Base-by-base conservation (phyloP, 805 yeast genomes). In the Dipodascus albidus region DNA sequence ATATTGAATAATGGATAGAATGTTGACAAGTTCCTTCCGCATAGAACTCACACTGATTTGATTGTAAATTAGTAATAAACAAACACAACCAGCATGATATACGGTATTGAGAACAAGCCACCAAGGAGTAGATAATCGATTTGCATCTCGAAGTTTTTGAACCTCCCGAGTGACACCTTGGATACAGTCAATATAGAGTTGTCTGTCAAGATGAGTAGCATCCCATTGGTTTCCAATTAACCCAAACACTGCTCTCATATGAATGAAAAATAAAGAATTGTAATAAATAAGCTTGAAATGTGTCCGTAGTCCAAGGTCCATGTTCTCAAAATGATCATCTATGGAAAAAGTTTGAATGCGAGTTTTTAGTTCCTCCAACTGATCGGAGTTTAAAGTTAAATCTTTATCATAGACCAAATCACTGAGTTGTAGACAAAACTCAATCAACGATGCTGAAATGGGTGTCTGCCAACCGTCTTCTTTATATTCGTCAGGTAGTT, bases 381-480 rank as follows among this genome's bases (percentile, higher is more conserved):
- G 53, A 58, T n/a, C 22, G 48, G 38, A 38, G 48, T 23, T 62
- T 55, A 42, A 51, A 44, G 23, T 58, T 57, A 27, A 54, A 51
- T 48, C 60, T 56, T 42, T 31, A 23, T 31, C 50, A 51, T 27
- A 54, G 52, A 23, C 57, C 60, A 20, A 52, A 50, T 14, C 54
- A 44, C 54, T 41, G 8, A n/a, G 44, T 1, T 55, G 63, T 48
- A 55, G 51, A 20, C 53, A 41, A 20, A 57, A 47, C 47, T 54
- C 27, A 22, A 58, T 67, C 70, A 47, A 61, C 42, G 47, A 55
- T 50, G 51, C 67, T 38, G 44, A 38, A 6, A 38, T 38, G 27
- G 69, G 64, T 1, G 76, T 72, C 24, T 74, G 52, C 83, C 83
- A 79, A 47, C 70, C 77, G 59, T 77, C 80, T 21, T 66, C 65